phyloP scores from a whole-genome alignment of 2,329 filamentous ascomycete genomes.

The Pyrenochaeta sp. region DNA sequence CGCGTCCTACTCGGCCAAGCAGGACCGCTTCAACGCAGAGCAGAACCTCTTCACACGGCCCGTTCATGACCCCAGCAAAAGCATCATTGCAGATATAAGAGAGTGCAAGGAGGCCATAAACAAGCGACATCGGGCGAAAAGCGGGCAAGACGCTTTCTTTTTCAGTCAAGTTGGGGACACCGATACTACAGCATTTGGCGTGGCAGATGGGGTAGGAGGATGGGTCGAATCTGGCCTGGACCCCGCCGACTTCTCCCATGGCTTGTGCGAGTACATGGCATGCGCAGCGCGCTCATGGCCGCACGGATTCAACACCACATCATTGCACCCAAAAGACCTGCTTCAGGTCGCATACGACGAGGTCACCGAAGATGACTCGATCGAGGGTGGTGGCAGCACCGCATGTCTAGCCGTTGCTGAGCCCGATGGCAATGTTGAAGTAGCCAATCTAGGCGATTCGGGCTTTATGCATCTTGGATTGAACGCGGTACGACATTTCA shows the following conservation, averaged over 20 bases:
- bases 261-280: slow-evolving; percentile 93
- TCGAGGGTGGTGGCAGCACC: slow-evolving; percentile 88
- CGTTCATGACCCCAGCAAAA: slow-evolving; percentile 35
- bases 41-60: slow-evolving; percentile 48
- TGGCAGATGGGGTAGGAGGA: slow-evolving; percentile 94
- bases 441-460: slow-evolving; percentile 95
- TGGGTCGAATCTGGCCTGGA: slow-evolving; percentile 94
- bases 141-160: slow-evolving; percentile 97
- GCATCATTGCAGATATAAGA: slow-evolving; percentile 31
- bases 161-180: slow-evolving; percentile 78
- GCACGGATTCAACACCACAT: slow-evolving; percentile 46
- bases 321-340: slow-evolving; percentile 71
- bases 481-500: slow-evolving; percentile 84
- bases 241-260: slow-evolving; percentile 93
- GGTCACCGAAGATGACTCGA: slow-evolving; percentile 75
- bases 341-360: slow-evolving; percentile 87
- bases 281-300: slow-evolving; percentile 70
- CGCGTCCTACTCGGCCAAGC: slow-evolving; percentile 53
- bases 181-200: slow-evolving; percentile 79
- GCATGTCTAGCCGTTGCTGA: slow-evolving; percentile 85
- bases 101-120: slow-evolving; percentile 52
- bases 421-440: slow-evolving; percentile 77
- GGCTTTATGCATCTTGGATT: slow-evolving; percentile 88
- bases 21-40: slow-evolving; percentile 46
- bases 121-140: slow-evolving; percentile 73